Base-by-base conservation (phyloP, 129 eudicot species). In the Silybum marianum region DNA sequence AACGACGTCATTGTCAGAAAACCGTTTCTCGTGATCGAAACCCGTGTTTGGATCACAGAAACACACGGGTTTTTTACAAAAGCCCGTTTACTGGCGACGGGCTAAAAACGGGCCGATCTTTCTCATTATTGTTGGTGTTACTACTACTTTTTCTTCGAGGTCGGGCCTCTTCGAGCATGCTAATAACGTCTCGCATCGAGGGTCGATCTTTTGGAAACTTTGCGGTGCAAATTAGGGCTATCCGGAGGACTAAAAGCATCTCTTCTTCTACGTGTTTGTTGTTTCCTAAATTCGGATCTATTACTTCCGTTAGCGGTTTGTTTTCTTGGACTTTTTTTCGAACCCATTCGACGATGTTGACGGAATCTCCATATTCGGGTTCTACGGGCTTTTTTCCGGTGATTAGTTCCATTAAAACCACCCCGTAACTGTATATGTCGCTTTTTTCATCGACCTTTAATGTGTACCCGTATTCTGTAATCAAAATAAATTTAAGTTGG, bases 81-180 rank as follows among this genome's bases (percentile, higher is more conserved):
- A 89, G 81, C 38, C 83, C 89, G 75, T 83, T 92, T 76, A 90
- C 92, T 73, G 92, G 93, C 21, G 97, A 86, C 10, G 94, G 70
- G 79, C 89, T 94, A 81, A 92, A 94, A 8, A 95, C 83, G 3
- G 93, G 90, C 75, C 11, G 89, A 63, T 89, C 91, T 83, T 89
- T 91, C 78, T 81, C 90, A 38, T 75, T 36, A 51, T 60, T 80
- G 84, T 34, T 85, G 75, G 82, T 87, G 81, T 58, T 82, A 70
- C 86, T 90, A 51, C 89, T 80, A 54, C 97, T 88, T 87, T 95
- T 95, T 76, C 98, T 72, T 22, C 98, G 77, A 24, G 98, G 98
- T 76, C 92, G 90, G 1, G 98, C 98, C 78, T 92, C 98, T 86
- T 85, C 96, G 9, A 95, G 97, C 97, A 95, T 95, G 23, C 97